Base-by-base conservation (phyloP, 2,329 filamentous ascomycete genomes). In the Ceratocystis cacaofunesta region DNA sequence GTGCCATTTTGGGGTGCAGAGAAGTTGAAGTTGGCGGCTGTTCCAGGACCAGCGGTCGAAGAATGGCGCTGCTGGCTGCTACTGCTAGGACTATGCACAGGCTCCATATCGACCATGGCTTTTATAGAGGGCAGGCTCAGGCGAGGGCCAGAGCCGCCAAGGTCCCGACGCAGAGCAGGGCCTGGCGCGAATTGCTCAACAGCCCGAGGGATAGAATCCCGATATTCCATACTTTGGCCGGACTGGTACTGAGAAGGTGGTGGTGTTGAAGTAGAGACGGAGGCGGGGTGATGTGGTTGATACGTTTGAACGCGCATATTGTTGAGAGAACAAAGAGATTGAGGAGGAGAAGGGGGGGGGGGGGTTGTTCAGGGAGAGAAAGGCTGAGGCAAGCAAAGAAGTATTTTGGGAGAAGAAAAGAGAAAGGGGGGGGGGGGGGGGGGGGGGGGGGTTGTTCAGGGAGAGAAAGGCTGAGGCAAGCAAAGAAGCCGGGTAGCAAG, bases 1-100 rank as follows among this genome's bases (percentile, higher is more conserved):
- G 75, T 58, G 78, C 75, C 77, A 79, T 79, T 68, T 73, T 61
- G 32, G 58, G 22, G 58, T 7, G 58, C 41, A 32, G 32, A 19
- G 58, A 22, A 61, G 58, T 41, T 61, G 36, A 61, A 44, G 32
- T 22, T 44, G 58, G 25, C 32, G 12, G 58, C 10, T n/a, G 30
- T 30, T 32, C n/a, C 17, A 44, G 19, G 15, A 19, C 30, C 10
- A 32, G 32, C 41, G 32, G 58, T 19, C 8, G 58, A 25, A 44
- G 58, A 7, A 22, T 30, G 52, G 5, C 52, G 25, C 52, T 57
- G 52, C 15, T 25, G 17, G 52, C 17, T 19, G 28, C 10, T 41
- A 32, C 12, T 30, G 28, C 36, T 41, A 41, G 36, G 28, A n/a
- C 52, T 32, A 12, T 28, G 52, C 52, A 57, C 28, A n/a, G 52